Percentiles rank a stretch among this genome's conserved stretches.
Evolutionary conservation across 2,329 filamentous ascomycete genomes (phyloP).

Genomic region (Fusarium incarnatum): DNA sequence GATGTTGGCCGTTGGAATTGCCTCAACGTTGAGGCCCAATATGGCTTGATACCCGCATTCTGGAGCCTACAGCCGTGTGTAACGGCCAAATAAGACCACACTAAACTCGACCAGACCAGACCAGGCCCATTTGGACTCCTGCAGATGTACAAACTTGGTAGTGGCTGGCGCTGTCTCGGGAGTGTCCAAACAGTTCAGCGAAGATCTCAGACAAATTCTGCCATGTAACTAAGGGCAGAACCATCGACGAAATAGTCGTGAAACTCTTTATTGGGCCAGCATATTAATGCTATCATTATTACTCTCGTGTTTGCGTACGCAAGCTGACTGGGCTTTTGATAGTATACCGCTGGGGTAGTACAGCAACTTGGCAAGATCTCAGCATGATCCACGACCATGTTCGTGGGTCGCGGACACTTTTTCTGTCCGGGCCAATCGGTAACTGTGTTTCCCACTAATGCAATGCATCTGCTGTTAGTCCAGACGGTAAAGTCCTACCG

Average conservation of each 20-base stretch:
- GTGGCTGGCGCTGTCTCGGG: neutral
- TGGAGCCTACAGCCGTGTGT: neutral
- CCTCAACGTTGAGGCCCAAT: neutral
- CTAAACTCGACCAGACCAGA: no score
- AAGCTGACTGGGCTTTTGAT: neutral
- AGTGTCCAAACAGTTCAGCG: neutral
- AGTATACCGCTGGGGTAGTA: neutral
- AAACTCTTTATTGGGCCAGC: neutral
- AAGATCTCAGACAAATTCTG: neutral
- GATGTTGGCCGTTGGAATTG: neutral
- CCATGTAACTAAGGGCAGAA: no score
- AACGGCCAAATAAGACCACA: neutral
- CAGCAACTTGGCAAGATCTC: neutral
- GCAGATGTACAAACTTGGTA: neutral
- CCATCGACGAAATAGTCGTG: accelerated
- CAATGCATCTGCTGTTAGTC: neutral
- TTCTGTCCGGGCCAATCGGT: neutral
- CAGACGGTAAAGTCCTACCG: no score
- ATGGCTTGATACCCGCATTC: conserved; percentile 2
- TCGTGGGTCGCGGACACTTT: neutral
- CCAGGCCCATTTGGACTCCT: no score
- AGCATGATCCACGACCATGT: neutral
- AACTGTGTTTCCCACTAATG: neutral
- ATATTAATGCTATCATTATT: neutral
- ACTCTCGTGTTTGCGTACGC: neutral